phyloP scores from a whole-genome alignment of 495 filamentous ascomycete species.

The Glonium stellatum region DNA sequence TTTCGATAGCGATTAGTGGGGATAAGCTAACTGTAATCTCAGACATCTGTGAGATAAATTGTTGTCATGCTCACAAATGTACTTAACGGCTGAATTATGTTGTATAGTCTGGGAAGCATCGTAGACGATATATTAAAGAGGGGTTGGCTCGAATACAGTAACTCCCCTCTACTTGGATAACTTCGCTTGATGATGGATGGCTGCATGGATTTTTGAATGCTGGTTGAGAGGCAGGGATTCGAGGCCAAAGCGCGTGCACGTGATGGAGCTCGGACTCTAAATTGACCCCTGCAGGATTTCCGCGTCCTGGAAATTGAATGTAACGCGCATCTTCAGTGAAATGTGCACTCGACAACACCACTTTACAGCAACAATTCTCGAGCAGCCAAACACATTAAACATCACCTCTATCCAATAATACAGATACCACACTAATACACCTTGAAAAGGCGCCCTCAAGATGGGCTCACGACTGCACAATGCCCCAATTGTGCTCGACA shows the following conservation, averaged over 20 bases:
- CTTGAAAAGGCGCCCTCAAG: constrained; percentile 6
- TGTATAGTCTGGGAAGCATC: no score
- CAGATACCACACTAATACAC: not conserved
- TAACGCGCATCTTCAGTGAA: not conserved
- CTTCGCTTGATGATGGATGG: no score
- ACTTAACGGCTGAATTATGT: no score
- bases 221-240: not conserved
- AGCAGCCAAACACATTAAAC: not conserved
- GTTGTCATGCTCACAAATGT: no score
- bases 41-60: no score
- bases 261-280: not conserved
- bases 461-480: constrained; percentile 61
- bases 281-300: not conserved
- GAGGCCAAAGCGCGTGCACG: not conserved
- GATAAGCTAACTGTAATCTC: no score
- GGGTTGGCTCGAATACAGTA: no score
- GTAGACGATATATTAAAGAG: no score
- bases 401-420: not conserved
- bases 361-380: not conserved
- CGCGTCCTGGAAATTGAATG: not conserved
- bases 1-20: no score
- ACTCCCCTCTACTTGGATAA: no score
- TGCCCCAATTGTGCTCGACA: constrained; percentile 97
- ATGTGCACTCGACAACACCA: not conserved
- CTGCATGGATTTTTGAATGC: no score